Percentiles rank a stretch among this genome's conserved stretches.
Conservation (phyloP, 805 yeast genomes). For the Isabelozyma rhagii region DNA sequence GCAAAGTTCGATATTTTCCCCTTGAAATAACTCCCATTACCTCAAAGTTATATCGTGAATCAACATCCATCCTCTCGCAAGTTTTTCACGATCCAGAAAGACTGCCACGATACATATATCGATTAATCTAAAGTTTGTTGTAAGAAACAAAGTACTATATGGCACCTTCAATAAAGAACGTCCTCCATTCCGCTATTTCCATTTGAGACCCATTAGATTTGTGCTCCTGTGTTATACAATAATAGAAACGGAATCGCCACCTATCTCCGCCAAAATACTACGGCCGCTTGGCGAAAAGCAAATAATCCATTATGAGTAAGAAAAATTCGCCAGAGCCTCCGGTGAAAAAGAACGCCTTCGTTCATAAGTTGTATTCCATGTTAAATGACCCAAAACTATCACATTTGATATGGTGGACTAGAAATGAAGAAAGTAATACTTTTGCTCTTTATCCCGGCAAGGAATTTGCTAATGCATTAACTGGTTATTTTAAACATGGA, state of each 20-base stretch:
- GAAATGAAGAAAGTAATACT: conserved; percentile 46
- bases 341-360: conserved; percentile 57
- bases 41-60: too few relatives aligned
- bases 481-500: conserved; percentile 88
- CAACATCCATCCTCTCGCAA: too few relatives aligned
- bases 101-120: too few relatives aligned
- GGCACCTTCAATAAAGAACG: not conserved
- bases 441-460: conserved; percentile 65
- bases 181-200: not conserved
- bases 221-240: not conserved
- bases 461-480: conserved; percentile 57
- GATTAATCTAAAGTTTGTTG: too few relatives aligned
- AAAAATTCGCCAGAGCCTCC: conserved; percentile 21
- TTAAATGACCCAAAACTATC: conserved; percentile 29
- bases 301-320: conserved; percentile 16
- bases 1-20: too few relatives aligned
- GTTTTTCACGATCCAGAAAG: too few relatives aligned
- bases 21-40: too few relatives aligned
- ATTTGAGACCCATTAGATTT: not conserved
- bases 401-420: conserved; percentile 44
- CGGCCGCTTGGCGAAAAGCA: not conserved
- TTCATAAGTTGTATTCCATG: conserved; percentile 44
- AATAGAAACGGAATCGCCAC: not conserved
- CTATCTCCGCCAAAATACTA: not conserved
- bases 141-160: not conserved